Evolutionary conservation across 1,284 basidiomycete genomes (phyloP).

Genomic region (Apiotrichum gracile): DNA sequence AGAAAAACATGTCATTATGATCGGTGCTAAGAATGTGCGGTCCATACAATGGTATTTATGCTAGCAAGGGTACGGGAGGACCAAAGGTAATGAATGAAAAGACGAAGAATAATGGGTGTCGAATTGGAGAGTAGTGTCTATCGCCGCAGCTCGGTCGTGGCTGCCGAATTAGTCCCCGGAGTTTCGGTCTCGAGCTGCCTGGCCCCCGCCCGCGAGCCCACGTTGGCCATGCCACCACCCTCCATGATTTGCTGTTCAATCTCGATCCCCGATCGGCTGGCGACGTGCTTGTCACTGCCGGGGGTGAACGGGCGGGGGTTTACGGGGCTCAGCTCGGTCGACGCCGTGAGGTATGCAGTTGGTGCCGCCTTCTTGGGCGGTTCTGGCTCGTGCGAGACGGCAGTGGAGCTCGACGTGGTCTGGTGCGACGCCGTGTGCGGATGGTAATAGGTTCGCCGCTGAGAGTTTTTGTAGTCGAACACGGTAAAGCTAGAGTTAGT

Average conservation of each 20-base stretch:
- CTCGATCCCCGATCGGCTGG: slow-evolving; percentile 41
- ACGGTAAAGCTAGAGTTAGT: slow-evolving; percentile 40
- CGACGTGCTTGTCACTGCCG: slow-evolving; percentile 9
- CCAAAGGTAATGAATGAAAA: no score
- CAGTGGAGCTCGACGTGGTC: slow-evolving; percentile 11
- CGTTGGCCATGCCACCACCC: slow-evolving; percentile 44
- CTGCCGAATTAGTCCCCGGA: neutral
- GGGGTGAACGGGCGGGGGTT: slow-evolving; percentile 6
- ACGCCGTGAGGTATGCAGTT: neutral
- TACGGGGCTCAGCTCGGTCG: slow-evolving; percentile 5
- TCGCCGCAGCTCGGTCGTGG: neutral
- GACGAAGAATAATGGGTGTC: no score
- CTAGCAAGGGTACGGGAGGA: no score
- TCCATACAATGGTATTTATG: no score
- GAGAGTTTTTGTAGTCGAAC: slow-evolving; percentile 44
- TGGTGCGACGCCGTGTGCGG: slow-evolving; percentile 25
- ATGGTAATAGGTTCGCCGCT: slow-evolving; percentile 43
- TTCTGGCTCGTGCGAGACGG: slow-evolving; percentile 8
- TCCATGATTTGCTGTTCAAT: slow-evolving; percentile 47
- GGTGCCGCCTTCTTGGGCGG: neutral
- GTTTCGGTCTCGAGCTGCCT: slow-evolving; percentile 10
- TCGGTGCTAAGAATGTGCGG: no score
- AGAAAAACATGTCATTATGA: no score
- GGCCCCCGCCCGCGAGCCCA: slow-evolving; percentile 24
- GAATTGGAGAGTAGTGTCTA: no score